These are phyloP conservation scores for Colletotrichum siamense DNA, from an alignment of 2,329 filamentous ascomycete genomes.

Conservation along the genomic window DNA sequence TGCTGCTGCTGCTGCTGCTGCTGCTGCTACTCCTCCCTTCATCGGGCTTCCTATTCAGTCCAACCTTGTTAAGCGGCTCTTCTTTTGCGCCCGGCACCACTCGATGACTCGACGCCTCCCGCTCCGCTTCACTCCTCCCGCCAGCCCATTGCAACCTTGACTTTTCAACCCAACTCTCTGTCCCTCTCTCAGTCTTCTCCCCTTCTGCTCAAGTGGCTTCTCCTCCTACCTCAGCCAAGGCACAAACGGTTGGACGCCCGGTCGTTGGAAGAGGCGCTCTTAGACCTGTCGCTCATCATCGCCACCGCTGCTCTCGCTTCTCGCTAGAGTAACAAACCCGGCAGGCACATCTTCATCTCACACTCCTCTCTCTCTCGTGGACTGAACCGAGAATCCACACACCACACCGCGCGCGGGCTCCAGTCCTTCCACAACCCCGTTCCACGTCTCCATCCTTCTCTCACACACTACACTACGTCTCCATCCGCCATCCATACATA, in stretches of 20 bases:
- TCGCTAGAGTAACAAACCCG: neutral
- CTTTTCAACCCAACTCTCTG: conserved; percentile 9
- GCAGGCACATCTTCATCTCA: neutral
- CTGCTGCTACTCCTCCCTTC: neutral
- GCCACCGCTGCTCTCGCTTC: conserved; percentile 11
- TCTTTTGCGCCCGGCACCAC: conserved; percentile 9
- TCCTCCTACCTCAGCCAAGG: conserved; percentile 5
- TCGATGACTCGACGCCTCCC: conserved; percentile 19
- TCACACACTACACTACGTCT: neutral
- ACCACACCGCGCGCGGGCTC: neutral
- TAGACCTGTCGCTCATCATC: conserved; percentile 3
- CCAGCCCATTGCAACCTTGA: conserved; percentile 14
- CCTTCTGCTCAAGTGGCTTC: neutral
- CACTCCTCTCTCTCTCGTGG: neutral
- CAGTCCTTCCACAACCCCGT: neutral
- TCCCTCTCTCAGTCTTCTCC: neutral
- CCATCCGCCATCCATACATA: neutral
- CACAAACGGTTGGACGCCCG: neutral
- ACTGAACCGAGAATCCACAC: neutral
- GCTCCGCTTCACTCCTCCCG: conserved; percentile 6
- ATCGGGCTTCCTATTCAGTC: conserved; percentile 18
- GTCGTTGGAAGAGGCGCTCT: conserved; percentile 2
- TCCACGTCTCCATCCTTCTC: neutral
- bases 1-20: neutral
- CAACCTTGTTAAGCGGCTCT: conserved; percentile 19